phyloP scores from a whole-genome alignment of 169 alveolate species.

The Plasmodium coatneyi region DNA sequence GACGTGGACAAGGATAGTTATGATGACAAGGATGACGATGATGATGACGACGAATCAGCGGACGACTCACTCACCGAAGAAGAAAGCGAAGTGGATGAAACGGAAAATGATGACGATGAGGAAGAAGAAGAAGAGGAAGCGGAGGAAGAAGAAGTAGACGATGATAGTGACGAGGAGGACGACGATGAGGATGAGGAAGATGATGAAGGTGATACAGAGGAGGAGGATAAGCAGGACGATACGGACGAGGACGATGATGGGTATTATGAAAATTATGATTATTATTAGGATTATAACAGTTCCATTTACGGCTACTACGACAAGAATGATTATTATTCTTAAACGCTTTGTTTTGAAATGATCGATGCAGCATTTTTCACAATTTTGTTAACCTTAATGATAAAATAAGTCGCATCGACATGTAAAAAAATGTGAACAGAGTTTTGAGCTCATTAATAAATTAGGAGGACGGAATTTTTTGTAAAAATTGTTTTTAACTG shows the following conservation, averaged over 20 bases:
- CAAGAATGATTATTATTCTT: background rate
- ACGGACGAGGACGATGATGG: background rate
- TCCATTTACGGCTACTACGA: background rate
- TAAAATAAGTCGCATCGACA: background rate
- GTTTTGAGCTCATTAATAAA: background rate
- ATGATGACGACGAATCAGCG: no score
- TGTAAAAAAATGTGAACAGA: background rate
- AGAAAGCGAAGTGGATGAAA: background rate
- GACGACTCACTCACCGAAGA: no score
- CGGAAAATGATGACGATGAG: background rate
- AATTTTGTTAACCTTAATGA: background rate
- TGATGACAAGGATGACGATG: no score
- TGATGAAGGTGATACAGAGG: background rate
- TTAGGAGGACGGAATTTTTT: background rate
- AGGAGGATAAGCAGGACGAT: no score
- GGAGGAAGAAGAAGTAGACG: no score
- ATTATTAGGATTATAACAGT: background rate
- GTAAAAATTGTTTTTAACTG: background rate
- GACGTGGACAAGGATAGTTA: no score
- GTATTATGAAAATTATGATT: background rate
- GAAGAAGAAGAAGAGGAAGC: background rate
- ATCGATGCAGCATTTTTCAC: background rate
- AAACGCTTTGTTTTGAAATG: background rate
- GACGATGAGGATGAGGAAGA: background rate
- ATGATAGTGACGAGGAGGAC: background rate